These are phyloP conservation scores for Lipomyces chichibuensis DNA, from an alignment of 805 yeast genomes.

Conservation along the genomic window DNA sequence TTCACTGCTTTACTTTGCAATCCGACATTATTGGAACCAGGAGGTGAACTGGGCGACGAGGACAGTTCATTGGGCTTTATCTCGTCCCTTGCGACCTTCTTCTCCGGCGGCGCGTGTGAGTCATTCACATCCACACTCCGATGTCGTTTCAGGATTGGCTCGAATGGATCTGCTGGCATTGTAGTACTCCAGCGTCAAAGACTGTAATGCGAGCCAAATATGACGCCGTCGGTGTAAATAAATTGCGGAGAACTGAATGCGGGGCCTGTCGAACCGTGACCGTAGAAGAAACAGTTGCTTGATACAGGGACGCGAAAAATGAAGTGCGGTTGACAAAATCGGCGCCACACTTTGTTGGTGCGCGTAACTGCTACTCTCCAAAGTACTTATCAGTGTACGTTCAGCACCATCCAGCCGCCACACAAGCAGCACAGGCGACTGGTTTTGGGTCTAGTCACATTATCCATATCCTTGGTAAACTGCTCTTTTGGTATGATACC, in stretches of 20 bases:
- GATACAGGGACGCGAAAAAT: neutral
- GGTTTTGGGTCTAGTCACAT: too few relatives aligned
- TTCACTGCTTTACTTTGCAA: neutral
- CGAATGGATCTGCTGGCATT: slow-evolving; percentile 12
- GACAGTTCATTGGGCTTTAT: slow-evolving; percentile 12
- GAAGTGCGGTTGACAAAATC: neutral
- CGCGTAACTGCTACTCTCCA: neutral
- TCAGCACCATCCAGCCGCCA: too few relatives aligned
- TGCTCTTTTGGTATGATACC: too few relatives aligned
- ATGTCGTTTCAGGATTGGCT: slow-evolving; percentile 18
- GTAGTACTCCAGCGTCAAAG: neutral
- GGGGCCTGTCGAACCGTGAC: neutral
- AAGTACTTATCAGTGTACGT: too few relatives aligned
- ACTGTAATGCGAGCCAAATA: neutral
- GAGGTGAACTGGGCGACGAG: slow-evolving; percentile 13
- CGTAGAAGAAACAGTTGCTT: neutral
- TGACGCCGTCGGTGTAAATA: neutral
- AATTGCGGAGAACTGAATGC: neutral
- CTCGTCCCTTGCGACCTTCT: neutral
- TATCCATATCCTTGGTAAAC: too few relatives aligned
- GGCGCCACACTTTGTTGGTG: neutral
- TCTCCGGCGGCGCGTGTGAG: slow-evolving; percentile 2
- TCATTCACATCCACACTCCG: slow-evolving; percentile 11
- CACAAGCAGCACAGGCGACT: too few relatives aligned
- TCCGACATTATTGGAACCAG: neutral